Percentiles rank a stretch among this genome's conserved stretches.
Conservation (phyloP, 2,329 filamentous ascomycete species). For the Phaeophleospora eucalypticola region DNA sequence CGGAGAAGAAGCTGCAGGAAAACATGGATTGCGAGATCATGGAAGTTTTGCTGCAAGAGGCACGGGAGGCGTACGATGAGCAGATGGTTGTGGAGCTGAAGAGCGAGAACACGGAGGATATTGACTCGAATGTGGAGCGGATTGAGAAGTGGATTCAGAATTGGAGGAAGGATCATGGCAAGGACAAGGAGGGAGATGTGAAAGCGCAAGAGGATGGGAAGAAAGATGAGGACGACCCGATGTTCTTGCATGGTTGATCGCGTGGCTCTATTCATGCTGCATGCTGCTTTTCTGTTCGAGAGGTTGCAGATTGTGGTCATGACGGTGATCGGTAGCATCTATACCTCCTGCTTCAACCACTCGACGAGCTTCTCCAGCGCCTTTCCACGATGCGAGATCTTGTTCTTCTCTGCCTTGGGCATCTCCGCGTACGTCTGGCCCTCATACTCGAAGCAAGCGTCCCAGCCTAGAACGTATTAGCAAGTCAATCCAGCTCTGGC, state of each 20-base stretch:
- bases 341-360: conserved; percentile 54
- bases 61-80: conserved; percentile 77
- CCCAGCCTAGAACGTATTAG: conserved; percentile 67
- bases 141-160: conserved; percentile 76
- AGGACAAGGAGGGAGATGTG: conserved; percentile 27
- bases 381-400: conserved; percentile 83
- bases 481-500: conserved; percentile 4
- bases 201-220: conserved; percentile 23
- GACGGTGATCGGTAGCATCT: conserved; percentile 3
- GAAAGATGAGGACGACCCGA: conserved; percentile 34
- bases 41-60: conserved; percentile 88
- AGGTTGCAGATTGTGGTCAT: background rate
- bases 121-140: conserved; percentile 82
- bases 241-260: conserved; percentile 33
- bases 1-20: conserved; percentile 84
- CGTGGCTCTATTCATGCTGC: background rate
- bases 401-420: conserved; percentile 82
- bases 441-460: conserved; percentile 90
- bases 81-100: conserved; percentile 84
- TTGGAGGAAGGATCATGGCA: conserved; percentile 68
- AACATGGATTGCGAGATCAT: conserved; percentile 98
- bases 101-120: conserved; percentile 77
- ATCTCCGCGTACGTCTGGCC: conserved; percentile 95
- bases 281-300: background rate
- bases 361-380: conserved; percentile 81